phyloP scores from a whole-genome alignment of 306 rosid genomes.

The Astragalus glycyphyllos region DNA sequence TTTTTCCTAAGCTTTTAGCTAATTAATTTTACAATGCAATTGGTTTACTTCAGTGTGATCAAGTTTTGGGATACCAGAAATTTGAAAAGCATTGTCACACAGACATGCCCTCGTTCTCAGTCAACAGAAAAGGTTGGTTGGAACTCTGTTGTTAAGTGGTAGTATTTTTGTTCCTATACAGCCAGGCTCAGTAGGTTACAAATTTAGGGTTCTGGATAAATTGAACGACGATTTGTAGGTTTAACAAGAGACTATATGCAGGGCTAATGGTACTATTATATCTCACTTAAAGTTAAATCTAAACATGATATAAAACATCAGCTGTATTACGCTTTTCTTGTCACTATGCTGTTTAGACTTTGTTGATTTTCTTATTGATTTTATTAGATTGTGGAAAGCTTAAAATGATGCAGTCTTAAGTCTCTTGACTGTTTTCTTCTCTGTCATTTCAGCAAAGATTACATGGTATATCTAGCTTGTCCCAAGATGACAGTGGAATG shows the following conservation, averaged over 20 bases:
- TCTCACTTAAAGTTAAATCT: conserved; percentile 17
- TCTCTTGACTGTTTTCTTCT: conserved; percentile 29
- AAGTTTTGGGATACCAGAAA: conserved; percentile 97
- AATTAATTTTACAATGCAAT: conserved; percentile 18
- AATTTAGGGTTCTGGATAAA: conserved; percentile 6
- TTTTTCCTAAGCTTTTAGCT: conserved; percentile 22
- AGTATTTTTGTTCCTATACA: conserved; percentile 21
- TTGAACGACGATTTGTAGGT: conserved; percentile 10
- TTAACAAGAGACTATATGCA: conserved; percentile 4
- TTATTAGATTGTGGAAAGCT: conserved; percentile 20
- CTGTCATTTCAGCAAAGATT: conserved; percentile 68
- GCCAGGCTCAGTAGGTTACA: conserved; percentile 24
- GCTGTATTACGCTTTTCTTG: conserved; percentile 12
- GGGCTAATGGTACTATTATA: neutral
- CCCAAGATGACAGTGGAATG: conserved; percentile 88
- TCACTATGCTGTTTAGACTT: neutral
- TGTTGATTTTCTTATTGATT: conserved; percentile 11
- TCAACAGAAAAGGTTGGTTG: conserved; percentile 68
- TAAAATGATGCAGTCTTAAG: neutral
- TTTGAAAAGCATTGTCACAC: conserved; percentile 62
- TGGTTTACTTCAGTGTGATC: conserved; percentile 63
- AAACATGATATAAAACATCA: conserved; percentile 7
- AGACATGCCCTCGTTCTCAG: conserved; percentile 62
- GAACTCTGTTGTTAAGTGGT: conserved; percentile 23
- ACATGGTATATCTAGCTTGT: conserved; percentile 94